Base-by-base conservation (phyloP, 441 rosid genomes). In the Kokia cookei region DNA sequence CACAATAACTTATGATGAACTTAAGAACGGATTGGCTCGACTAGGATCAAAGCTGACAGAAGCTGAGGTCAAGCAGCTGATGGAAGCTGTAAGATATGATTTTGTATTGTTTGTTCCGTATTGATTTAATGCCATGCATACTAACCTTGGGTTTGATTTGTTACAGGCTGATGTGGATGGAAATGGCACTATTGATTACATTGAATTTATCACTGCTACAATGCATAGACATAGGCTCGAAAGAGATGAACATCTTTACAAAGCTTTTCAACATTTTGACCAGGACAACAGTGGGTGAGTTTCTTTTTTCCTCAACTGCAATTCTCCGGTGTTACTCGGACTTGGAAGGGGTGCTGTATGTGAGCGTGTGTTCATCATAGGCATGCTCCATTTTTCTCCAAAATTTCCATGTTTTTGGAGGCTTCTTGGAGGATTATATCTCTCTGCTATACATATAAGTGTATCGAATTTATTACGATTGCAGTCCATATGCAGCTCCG, bases 141-240 rank as follows among this genome's bases (percentile, higher is more conserved):
- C 40, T 64, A 45, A 61, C 45, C 32, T 76, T 71, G 6, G 35
- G 19, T 66, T 57, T 60, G 60, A 22, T 57, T 32, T 14, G 35
- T 63, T 65, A 67, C 80, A 89, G 93, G 93, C 93, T 78, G 93
- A 89, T 83, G 88, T 83, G 35, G 90, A 89, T 72, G 84, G 84
- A 45, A 83, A 83, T 43, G 93, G 93, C 42, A 71, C 77, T 2
- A 87, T 89, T 61, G 93, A 89, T 72, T 85, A 87, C 77, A 78
- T 84, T 7, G 93, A 89, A 73, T 89, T 89, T 65, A 82, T 89
- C 63, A 83, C 89, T 1, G 93, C 90, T 2, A 89, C 90, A 26
- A 85, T 89, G 93, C 90, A 89, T 73, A 83, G 83, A 63, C 82
- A 89, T 77, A 84, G 80, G 80, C 83, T 89, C 10, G 90, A 87